These are phyloP conservation scores for Nymphaea thermarum DNA, from an alignment of 164 flowering plant genomes.

Conservation along the genomic window DNA sequence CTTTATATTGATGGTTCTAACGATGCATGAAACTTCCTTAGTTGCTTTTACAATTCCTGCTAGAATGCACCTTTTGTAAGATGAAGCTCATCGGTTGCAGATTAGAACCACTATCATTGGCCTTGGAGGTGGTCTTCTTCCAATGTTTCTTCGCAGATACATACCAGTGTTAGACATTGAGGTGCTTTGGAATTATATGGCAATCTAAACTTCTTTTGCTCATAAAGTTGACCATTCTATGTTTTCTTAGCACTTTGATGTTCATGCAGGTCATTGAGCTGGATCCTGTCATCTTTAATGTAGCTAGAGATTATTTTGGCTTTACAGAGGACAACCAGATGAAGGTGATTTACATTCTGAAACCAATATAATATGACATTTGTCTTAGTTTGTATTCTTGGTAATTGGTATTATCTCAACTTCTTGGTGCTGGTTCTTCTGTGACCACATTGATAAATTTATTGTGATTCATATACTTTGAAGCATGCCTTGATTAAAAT, in stretches of 20 bases:
- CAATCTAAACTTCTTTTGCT: not conserved
- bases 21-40: no score
- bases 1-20: no score
- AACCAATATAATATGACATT: not conserved
- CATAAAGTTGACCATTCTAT: not conserved
- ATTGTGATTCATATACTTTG: no score
- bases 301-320: slow-evolving; percentile 64
- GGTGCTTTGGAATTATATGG: slow-evolving; percentile 23
- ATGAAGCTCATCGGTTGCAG: slow-evolving; percentile 17
- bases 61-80: no score
- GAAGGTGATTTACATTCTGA: slow-evolving; percentile 35
- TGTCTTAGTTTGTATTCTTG: no score
- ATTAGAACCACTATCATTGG: slow-evolving; percentile 62
- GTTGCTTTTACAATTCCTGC: no score
- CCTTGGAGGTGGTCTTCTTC: slow-evolving; percentile 96
- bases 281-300: slow-evolving; percentile 49
- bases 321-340: slow-evolving; percentile 50
- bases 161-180: slow-evolving; percentile 52
- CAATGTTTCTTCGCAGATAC: slow-evolving; percentile 70
- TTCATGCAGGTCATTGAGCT: slow-evolving; percentile 73
- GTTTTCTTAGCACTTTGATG: not conserved
- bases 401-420: no score
- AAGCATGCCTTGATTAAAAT: no score
- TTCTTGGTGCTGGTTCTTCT: no score
- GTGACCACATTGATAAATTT: no score